Evolutionary conservation across 306 rosid species (phyloP).

Genomic region (Ziziphus jujuba): DNA sequence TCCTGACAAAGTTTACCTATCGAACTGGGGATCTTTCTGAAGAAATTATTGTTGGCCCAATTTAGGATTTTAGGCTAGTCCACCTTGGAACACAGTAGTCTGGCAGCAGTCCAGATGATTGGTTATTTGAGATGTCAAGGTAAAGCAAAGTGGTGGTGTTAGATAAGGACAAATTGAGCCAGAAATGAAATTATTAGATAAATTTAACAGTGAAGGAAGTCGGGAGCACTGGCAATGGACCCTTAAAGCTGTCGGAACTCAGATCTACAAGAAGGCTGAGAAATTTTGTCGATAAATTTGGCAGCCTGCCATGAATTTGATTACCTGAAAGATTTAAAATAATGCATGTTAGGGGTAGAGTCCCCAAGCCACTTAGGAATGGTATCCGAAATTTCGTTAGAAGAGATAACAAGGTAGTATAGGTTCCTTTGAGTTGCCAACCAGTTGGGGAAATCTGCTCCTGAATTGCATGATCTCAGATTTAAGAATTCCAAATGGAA

Average conservation of each 20-base stretch:
- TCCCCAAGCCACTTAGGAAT: not conserved
- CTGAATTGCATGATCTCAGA: no score
- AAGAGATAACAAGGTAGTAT: no score
- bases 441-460: no score
- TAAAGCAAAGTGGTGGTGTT: not conserved
- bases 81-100: not conserved
- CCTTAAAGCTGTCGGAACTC: not conserved
- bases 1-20: not conserved
- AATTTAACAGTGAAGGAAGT: no score
- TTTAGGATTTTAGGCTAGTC: not conserved
- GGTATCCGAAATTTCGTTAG: no score
- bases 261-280: not conserved
- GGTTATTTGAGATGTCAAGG: not conserved
- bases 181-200: not conserved
- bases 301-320: not conserved
- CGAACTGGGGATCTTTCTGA: not conserved
- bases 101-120: not conserved
- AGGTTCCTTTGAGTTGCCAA: no score
- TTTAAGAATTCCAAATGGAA: no score
- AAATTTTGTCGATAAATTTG: not conserved
- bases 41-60: no score
- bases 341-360: no score
- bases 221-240: not conserved
- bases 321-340: not conserved
- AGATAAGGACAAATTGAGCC: not conserved